Base-by-base conservation (phyloP, 768 basidiomycete genomes). In the Melanogaster broomeanus region DNA sequence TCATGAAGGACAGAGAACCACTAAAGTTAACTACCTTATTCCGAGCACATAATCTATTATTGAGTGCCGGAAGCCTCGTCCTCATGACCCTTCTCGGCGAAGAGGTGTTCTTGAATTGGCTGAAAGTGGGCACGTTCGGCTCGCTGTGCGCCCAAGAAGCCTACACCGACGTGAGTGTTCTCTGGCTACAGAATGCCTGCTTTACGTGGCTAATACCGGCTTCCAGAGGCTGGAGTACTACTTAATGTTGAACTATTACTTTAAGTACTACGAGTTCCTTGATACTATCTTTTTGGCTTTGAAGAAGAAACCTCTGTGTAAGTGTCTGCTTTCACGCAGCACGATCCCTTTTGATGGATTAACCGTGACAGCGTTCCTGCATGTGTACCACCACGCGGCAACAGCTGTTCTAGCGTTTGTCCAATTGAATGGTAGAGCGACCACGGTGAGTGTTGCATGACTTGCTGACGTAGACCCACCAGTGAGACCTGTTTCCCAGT, bases 381-480 rank as follows among this genome's bases (percentile, higher is more conserved):
- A 98, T 73, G 94, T 98, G 53, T 97, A 95, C 78, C 95, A 97
- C 70, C 95, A 98, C 74, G 90, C 95, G 45, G 95, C 94, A 8
- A 97, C 95, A 44, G 94, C 93, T 44, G 71, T 95, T 53, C 78
- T 98, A 49, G 96, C 93, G 73, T 97, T 84, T 68, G 89, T 90
- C 46, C 94, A 98, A 71, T 78, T 98, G 59, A 87, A 95, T 61
- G 93, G 91, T 55, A 83, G 81, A 66, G 92, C 95, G 40, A 93
- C 87, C 57, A 86, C 93, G 52, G 93, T 93, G 69, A 59, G 89
- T 77, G 33, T 38, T 25, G n/a, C 38, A 7, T 18, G 9, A 34
- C 16, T 38, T 30, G 15, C 24, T 7, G 8, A 28, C 30, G 12
- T 42, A 4, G 13, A 31, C 3, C 24, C 9, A 9, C 4, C 18